A percentile compares a stretch with the other conserved stretches of the same genome.
phyloP scores from a whole-genome alignment of 306 rosid genomes.

The Castanea crenata region DNA sequence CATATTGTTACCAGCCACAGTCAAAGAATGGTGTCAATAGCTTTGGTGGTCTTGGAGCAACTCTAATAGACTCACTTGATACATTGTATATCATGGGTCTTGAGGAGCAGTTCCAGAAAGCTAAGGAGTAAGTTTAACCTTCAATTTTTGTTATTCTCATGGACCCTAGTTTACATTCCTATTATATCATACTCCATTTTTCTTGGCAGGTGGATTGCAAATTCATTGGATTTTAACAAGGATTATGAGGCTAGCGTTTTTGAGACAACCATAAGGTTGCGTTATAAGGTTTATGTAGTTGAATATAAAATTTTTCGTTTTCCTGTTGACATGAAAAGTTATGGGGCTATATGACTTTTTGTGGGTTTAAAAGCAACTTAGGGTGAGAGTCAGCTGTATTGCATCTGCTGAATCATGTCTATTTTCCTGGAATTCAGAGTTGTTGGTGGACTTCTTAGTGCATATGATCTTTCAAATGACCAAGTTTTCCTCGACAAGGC shows the following conservation, averaged over 20 bases:
- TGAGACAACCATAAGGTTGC: slow-evolving; percentile 99
- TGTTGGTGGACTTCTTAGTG: slow-evolving; percentile 98
- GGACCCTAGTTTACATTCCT: neutral
- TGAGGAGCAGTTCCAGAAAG: slow-evolving; percentile 78
- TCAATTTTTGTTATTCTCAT: neutral
- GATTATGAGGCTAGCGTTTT: slow-evolving; percentile 95
- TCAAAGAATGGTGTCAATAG: slow-evolving; percentile 86
- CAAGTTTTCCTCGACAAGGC: slow-evolving; percentile 88
- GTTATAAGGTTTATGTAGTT: slow-evolving; percentile 79
- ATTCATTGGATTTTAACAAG: slow-evolving; percentile 89
- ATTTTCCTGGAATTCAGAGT: slow-evolving; percentile 64
- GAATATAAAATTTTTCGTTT: slow-evolving; percentile 31
- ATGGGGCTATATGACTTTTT: slow-evolving; percentile 15
- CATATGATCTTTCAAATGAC: slow-evolving; percentile 93
- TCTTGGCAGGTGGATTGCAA: slow-evolving; percentile 85
- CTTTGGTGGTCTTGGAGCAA: slow-evolving; percentile 99
- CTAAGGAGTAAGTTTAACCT: slow-evolving; percentile 79
- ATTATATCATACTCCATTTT: slow-evolving; percentile 11
- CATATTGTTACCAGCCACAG: slow-evolving; percentile 71
- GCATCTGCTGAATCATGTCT: slow-evolving; percentile 20
- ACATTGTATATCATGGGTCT: slow-evolving; percentile 97
- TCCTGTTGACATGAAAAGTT: slow-evolving; percentile 12
- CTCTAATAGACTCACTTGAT: slow-evolving; percentile 91
- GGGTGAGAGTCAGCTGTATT: neutral
- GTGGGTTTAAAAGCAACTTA: slow-evolving; percentile 19